Base-by-base conservation (phyloP, 257 asterid genomes). In the Penstemon barbatus region DNA sequence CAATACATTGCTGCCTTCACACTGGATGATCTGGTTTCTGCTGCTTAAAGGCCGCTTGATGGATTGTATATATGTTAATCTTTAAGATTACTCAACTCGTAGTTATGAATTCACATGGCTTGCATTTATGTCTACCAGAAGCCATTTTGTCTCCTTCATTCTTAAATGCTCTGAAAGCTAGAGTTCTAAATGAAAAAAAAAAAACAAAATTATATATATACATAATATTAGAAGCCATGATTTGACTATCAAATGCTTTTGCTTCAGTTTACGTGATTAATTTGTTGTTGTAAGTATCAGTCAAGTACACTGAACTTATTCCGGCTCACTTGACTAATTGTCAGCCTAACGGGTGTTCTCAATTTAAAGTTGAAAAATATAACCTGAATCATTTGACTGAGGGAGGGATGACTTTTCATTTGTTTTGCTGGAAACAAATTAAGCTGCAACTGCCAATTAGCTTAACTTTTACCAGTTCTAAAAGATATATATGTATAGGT, bases 11-110 rank as follows among this genome's bases (percentile, higher is more conserved):
- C 61, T 63, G 71, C 53, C 18, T 49, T 60, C 7, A 9, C 49
- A 66, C 63, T 66, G 36, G 63, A 57, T 57, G 63, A 57, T 63
- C 68, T 65, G 72, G 77, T 65, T 46, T 57, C 3, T 3, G 11
- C 3, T 62, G 56, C 57, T 39, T 45, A 11, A 71, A 63, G 57
- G 44, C 43, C 8, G 11, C 44, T 36, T 40, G 15, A 15, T 71
- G 10, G 50, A 12, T 12, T 15, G 11, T 49, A 25, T 25, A 25
- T 25, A 25, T 2, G 54, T 10, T 49, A 49, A 57, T 46, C 61
- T 65, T 72, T 39, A 12, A 56, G 43, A 38, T 55, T 37, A 72
- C 77, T 72, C 66, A 46, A 72, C 19, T 39, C 15, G 18, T 38
- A 36, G 25, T 8, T 52, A 53, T 62, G 65, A 13, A 13, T 36